Percentiles rank a stretch among this genome's conserved stretches.
Evolutionary conservation across 2,329 filamentous ascomycete species (phyloP).

Genomic region (Fusarium sp.): DNA sequence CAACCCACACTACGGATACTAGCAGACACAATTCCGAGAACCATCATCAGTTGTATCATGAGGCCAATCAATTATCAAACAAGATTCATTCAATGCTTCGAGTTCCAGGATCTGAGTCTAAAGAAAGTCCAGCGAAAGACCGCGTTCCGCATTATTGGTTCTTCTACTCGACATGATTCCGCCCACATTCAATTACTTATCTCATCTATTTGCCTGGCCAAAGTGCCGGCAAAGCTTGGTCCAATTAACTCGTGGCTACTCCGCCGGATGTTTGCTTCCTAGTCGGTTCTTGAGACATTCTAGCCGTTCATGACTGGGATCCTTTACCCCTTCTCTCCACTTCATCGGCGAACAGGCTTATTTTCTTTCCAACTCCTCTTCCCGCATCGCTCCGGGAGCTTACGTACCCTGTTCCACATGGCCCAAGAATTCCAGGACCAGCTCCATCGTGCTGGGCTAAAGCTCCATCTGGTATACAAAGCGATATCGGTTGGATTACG

Average conservation of each 20-base stretch:
- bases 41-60: slow-evolving; percentile 9
- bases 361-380: slow-evolving; percentile 39
- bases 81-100: slow-evolving; percentile 8
- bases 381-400: slow-evolving; percentile 41
- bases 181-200: slow-evolving; percentile 7
- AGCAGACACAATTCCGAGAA: slow-evolving; percentile 9
- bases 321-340: slow-evolving; percentile 38
- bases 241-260: slow-evolving; percentile 28
- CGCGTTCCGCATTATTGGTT: slow-evolving; percentile 17
- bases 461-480: slow-evolving; percentile 21
- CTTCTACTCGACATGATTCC: slow-evolving; percentile 18
- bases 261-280: slow-evolving; percentile 42
- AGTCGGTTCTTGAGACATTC: slow-evolving; percentile 51
- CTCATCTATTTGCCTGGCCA: slow-evolving; percentile 15
- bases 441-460: slow-evolving; percentile 25
- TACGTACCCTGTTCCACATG: slow-evolving; percentile 49
- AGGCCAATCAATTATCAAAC: slow-evolving; percentile 4
- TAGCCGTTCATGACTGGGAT: slow-evolving; percentile 44
- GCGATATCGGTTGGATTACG: slow-evolving; percentile 5
- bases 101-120: neutral
- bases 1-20: neutral
- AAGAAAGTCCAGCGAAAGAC: slow-evolving; percentile 2
- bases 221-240: slow-evolving; percentile 40
- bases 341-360: slow-evolving; percentile 35
- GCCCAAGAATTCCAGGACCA: slow-evolving; percentile 32